Evolutionary conservation across 2,329 filamentous ascomycete genomes (phyloP).

Genomic region (Aspergillus thermomutatus): DNA sequence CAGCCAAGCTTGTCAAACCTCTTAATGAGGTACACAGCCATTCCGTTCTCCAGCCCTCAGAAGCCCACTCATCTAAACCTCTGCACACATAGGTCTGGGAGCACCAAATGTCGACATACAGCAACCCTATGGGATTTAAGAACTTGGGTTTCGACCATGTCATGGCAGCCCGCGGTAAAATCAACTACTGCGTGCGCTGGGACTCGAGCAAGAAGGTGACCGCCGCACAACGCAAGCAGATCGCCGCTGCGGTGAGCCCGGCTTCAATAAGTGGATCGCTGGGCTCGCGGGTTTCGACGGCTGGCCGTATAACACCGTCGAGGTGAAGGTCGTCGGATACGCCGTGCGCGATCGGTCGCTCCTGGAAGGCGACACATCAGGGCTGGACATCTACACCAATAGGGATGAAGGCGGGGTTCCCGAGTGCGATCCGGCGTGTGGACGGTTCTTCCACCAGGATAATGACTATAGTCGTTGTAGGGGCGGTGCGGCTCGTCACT

Average conservation of each 20-base stretch:
- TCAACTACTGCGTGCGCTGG: conserved; percentile 19
- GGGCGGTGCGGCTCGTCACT: conserved; percentile 10
- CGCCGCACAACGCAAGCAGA: conserved; percentile 4
- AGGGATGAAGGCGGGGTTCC: conserved; percentile 11
- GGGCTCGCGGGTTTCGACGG: conserved; percentile 13
- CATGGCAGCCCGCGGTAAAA: conserved; percentile 9
- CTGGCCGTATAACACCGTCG: conserved; percentile 12
- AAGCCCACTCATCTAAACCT: background rate
- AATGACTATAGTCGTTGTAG: conserved; percentile 10
- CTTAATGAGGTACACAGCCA: conserved; percentile 8
- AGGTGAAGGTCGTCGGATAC: conserved; percentile 13
- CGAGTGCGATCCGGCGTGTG: conserved; percentile 11
- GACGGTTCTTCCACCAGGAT: conserved; percentile 15
- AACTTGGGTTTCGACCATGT: conserved; percentile 18
- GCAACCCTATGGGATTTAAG: conserved; percentile 10
- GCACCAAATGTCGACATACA: conserved; percentile 12
- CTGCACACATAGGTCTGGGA: conserved; percentile 12
- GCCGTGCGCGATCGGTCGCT: conserved; percentile 10
- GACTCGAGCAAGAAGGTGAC: conserved; percentile 9
- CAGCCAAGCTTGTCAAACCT: conserved; percentile 10
- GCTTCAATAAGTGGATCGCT: conserved; percentile 14
- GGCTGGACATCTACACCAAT: conserved; percentile 11
- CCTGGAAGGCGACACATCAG: conserved; percentile 11
- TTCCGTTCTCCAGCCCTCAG: background rate
- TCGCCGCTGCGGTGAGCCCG: conserved; percentile 8